A percentile compares a stretch with the other conserved stretches of the same genome.
Conservation (phyloP, 2,329 filamentous ascomycete genomes). For the Colletotrichum incanum region DNA sequence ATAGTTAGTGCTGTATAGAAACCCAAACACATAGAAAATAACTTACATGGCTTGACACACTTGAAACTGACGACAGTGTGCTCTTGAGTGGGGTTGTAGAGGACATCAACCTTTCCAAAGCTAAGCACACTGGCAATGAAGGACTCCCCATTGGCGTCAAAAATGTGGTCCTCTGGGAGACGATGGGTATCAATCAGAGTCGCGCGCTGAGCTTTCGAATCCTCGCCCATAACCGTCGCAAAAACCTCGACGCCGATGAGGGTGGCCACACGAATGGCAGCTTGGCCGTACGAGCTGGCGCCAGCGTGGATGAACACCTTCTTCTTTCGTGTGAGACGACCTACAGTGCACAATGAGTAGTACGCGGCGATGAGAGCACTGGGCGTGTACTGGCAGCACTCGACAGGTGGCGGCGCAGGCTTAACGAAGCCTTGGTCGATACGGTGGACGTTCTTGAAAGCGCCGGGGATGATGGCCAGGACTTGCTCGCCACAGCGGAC, state of each 20-base stretch:
- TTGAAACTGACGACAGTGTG: constrained; percentile 51
- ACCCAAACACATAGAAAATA: constrained; percentile 37
- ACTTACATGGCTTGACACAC: constrained; percentile 57
- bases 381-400: constrained; percentile 47
- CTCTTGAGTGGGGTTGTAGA: constrained; percentile 61
- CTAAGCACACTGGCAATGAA: constrained; percentile 56
- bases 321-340: constrained; percentile 47
- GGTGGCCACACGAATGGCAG: constrained; percentile 59
- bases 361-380: constrained; percentile 60
- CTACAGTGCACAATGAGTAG: constrained; percentile 56
- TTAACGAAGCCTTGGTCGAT: constrained; percentile 57
- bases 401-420: constrained; percentile 5
- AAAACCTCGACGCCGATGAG: constrained; percentile 58
- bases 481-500: constrained; percentile 60
- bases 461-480: constrained; percentile 55
- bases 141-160: constrained; percentile 54
- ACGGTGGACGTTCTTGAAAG: constrained; percentile 54
- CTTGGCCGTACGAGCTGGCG: constrained; percentile 60
- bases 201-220: constrained; percentile 53
- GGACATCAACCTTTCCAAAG: constrained; percentile 40
- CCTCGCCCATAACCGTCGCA: constrained; percentile 55
- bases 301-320: constrained; percentile 62
- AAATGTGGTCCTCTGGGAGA: constrained; percentile 55
- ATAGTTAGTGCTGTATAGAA: constrained; percentile 34
- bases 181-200: constrained; percentile 53